phyloP scores from a whole-genome alignment of 108 stramenopile genomes.

The Pseudonitzschia multiseries region DNA sequence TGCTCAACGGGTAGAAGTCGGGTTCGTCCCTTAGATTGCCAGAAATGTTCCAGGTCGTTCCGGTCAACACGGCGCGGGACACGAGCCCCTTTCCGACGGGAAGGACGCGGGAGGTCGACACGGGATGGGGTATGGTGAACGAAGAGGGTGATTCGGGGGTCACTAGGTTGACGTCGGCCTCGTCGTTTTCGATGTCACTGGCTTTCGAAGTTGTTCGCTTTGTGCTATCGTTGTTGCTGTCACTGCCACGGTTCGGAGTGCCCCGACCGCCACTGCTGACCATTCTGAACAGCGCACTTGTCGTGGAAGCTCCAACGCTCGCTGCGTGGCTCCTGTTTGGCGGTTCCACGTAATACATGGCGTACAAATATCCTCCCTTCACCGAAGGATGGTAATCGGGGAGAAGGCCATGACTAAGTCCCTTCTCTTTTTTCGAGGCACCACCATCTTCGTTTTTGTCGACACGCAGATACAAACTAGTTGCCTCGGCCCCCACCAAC shows the following conservation, averaged over 20 bases:
- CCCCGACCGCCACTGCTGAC: not conserved
- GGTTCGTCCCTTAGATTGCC: constrained; percentile 39
- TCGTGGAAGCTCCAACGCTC: constrained; percentile 7
- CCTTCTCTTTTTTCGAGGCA: constrained; percentile 10
- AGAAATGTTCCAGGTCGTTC: constrained; percentile 51
- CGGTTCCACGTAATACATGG: constrained; percentile 43
- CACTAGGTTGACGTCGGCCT: not conserved
- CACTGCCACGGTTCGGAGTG: not conserved
- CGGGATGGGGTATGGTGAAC: not conserved
- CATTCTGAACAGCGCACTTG: not conserved
- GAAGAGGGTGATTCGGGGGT: not conserved
- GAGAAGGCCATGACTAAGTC: not conserved
- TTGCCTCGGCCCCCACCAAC: constrained; percentile 60
- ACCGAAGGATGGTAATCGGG: constrained; percentile 23
- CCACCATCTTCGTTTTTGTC: constrained; percentile 18
- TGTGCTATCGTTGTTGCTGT: not conserved
- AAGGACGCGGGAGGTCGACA: constrained; percentile 11
- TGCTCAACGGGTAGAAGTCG: constrained; percentile 32
- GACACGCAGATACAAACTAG: constrained; percentile 53
- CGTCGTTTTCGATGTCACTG: not conserved
- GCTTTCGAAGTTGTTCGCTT: not conserved
- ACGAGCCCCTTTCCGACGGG: constrained; percentile 56
- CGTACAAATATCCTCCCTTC: constrained; percentile 52
- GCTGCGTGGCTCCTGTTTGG: not conserved
- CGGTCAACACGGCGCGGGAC: constrained; percentile 51